phyloP scores from a whole-genome alignment of 2,329 filamentous ascomycete genomes.

The Pezicula neosporulosa region DNA sequence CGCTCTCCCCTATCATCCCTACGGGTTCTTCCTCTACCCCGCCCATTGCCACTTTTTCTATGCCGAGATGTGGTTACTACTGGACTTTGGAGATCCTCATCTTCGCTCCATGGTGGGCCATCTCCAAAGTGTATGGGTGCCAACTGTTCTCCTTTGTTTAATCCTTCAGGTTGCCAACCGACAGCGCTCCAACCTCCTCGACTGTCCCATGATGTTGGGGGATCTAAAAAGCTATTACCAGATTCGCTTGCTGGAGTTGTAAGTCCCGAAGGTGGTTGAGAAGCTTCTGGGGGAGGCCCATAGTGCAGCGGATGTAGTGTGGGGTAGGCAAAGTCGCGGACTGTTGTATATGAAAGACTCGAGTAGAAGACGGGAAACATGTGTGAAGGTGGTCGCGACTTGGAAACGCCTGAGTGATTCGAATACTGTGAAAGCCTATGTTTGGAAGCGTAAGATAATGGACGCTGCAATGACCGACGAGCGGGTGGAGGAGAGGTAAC shows the following conservation, averaged over 20 bases:
- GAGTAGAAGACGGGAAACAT: slow-evolving; percentile 82
- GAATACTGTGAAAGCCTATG: slow-evolving; percentile 84
- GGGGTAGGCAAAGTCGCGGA: slow-evolving; percentile 95
- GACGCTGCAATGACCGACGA: slow-evolving; percentile 56
- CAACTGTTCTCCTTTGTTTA: slow-evolving; percentile 65
- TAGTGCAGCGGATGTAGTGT: slow-evolving; percentile 83
- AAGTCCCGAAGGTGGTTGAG: slow-evolving; percentile 67
- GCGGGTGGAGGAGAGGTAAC: slow-evolving; percentile 49
- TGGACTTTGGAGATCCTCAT: slow-evolving; percentile 90
- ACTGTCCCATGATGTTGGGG: slow-evolving; percentile 71
- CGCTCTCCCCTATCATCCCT: slow-evolving; percentile 35
- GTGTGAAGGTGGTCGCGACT: slow-evolving; percentile 78
- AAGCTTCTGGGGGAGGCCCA: slow-evolving; percentile 77
- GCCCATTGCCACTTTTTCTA: slow-evolving; percentile 53
- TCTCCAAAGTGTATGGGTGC: slow-evolving; percentile 82
- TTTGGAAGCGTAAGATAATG: slow-evolving; percentile 74
- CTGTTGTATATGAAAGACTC: slow-evolving; percentile 80
- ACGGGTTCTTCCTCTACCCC: slow-evolving; percentile 43
- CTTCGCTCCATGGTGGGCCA: slow-evolving; percentile 90
- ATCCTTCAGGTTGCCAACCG: slow-evolving; percentile 36
- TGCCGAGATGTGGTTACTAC: slow-evolving; percentile 80
- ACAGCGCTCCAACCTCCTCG: slow-evolving; percentile 55
- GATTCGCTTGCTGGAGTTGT: slow-evolving; percentile 84
- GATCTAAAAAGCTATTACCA: slow-evolving; percentile 75
- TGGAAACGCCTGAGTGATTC: slow-evolving; percentile 59